Evolutionary conservation across 2,329 filamentous ascomycete genomes (phyloP), one percentile per base, ranked within the genome.

Genomic region (Trichoderma arundinaceum): DNA sequence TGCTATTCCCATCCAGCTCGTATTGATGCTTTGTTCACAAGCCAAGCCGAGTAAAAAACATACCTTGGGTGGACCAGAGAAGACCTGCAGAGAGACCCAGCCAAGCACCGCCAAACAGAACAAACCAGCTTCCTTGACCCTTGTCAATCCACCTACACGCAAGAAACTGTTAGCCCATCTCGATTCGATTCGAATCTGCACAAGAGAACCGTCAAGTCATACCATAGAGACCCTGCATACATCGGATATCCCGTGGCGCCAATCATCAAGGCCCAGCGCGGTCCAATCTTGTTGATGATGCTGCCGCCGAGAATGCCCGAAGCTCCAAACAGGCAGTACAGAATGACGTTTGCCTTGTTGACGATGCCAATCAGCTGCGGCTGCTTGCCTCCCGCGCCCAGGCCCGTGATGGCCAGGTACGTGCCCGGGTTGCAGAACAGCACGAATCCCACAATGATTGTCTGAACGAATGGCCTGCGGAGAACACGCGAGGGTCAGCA

Each of bases 31-130:
- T 4, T 28, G 2, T 28, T 28, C 4, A 28, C 22, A 28, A 28
- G 22, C 4, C 22, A 28, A 19, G 15, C 4, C 10, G n/a, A n/a
- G n/a, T n/a, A n/a, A n/a, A 19, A 22, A 10, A 44, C 48, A 90
- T 88, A 67, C 92, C 91, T 78, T 94, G 91, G 1, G 90, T 91
- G 38, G 89, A 90, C 92, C 92, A 95, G 44, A 95, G 82, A 49
- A 94, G 82, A 74, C 90, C 65, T 1, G 65, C 59, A 15, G 60
- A 57, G n/a, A 66, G 60, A 15, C 59, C 65, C 41, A 63, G 52
- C 52, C 59, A 64, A 38, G 59, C 88, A 70, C 92, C 92, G 7
- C 91, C 87, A 72, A 94, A 92, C 71, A 91, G 86, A 74, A 89
- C 87, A 78, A 92, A 94, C 67, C 64, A 66, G 41, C 35, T 46